A percentile compares a stretch with the other conserved stretches of the same genome.
Evolutionary conservation across 106 monocot species (phyloP).

Genomic region (Hemerocallis citrina): DNA sequence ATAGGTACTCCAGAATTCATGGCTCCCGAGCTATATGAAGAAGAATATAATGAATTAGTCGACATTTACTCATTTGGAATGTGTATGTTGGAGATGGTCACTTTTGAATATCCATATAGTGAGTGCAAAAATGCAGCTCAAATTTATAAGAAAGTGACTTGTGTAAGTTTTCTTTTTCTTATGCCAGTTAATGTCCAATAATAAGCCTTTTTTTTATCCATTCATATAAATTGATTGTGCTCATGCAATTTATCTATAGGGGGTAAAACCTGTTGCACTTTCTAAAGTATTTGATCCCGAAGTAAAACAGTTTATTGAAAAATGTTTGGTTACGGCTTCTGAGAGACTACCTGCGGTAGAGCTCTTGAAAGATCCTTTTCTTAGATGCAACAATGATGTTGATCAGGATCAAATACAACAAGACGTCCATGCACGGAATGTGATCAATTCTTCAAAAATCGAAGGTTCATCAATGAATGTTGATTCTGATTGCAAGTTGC

Average conservation of each 20-base stretch:
- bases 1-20: conserved; percentile 79
- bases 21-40: conserved; percentile 77
- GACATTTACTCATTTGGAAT: conserved; percentile 82
- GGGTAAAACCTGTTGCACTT: conserved; percentile 58
- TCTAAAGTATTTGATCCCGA: conserved; percentile 34
- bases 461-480: conserved; percentile 16
- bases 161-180: conserved; percentile 22
- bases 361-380: conserved; percentile 59
- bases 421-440: neutral
- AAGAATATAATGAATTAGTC: conserved; percentile 62
- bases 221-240: neutral
- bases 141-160: conserved; percentile 63
- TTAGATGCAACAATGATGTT: conserved; percentile 16
- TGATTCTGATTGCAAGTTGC: conserved; percentile 20
- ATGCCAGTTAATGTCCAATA: neutral
- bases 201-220: neutral
- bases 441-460: neutral
- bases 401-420: neutral
- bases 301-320: conserved; percentile 54
- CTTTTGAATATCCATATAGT: conserved; percentile 73
- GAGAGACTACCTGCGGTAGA: conserved; percentile 60
- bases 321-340: conserved; percentile 58
- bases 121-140: conserved; percentile 75
- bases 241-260: conserved; percentile 16
- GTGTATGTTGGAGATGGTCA: conserved; percentile 73